Conservation (phyloP, 805 yeast species). For the Candida ficus region DNA sequence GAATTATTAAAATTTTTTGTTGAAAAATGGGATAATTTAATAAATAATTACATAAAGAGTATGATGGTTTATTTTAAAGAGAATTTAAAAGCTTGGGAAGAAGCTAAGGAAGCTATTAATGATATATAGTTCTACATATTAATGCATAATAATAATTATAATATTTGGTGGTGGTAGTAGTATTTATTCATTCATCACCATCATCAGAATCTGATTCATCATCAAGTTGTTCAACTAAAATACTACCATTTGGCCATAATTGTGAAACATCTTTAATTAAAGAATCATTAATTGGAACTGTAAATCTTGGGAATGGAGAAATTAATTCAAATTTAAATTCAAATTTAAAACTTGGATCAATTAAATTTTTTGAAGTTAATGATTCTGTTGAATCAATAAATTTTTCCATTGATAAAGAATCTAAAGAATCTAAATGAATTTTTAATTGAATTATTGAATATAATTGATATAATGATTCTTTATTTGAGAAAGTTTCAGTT, state of each 20-base stretch:
- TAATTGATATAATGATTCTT: slow-evolving; percentile 39
- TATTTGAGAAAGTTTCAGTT: slow-evolving; percentile 37
- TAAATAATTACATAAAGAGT: slow-evolving; percentile 28
- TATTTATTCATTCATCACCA: not conserved
- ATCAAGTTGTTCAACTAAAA: slow-evolving; percentile 43
- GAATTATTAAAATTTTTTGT: slow-evolving; percentile 25
- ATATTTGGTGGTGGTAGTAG: too few relatives aligned
- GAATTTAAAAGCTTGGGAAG: slow-evolving; percentile 35
- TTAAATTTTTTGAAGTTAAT: not conserved
- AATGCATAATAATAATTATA: not conserved
- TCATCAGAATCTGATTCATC: slow-evolving; percentile 20
- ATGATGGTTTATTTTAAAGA: slow-evolving; percentile 33
- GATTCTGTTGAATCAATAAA: not conserved
- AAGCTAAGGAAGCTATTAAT: slow-evolving; percentile 27
- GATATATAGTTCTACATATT: too few relatives aligned
- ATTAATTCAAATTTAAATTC: slow-evolving; percentile 50
- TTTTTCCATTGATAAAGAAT: slow-evolving; percentile 6
- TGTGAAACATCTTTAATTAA: slow-evolving; percentile 37
- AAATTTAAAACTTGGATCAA: slow-evolving; percentile 30
- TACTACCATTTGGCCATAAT: slow-evolving; percentile 69
- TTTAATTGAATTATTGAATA: slow-evolving; percentile 46
- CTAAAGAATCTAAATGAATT: slow-evolving; percentile 20
- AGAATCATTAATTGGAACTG: slow-evolving; percentile 30
- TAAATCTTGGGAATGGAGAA: slow-evolving; percentile 58
- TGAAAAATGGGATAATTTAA: slow-evolving; percentile 25